These are phyloP conservation scores for Macrophomina phaseolina DNA, from an alignment of 2,329 filamentous ascomycete species.

Conservation along the genomic window DNA sequence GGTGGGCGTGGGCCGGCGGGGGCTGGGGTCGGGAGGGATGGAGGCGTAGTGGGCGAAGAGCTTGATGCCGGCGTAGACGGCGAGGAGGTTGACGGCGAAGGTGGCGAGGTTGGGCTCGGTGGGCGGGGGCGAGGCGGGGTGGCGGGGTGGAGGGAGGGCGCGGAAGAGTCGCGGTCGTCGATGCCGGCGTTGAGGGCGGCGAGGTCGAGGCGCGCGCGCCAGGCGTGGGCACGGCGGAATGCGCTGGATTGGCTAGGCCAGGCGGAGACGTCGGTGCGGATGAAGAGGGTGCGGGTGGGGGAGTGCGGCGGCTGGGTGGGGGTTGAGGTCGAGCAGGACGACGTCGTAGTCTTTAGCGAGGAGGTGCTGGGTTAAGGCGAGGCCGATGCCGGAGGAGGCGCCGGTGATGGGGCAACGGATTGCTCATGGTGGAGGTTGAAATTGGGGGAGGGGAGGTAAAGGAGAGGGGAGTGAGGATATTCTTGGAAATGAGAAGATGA, in stretches of 20 bases:
- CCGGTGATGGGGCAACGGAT: conserved; percentile 52
- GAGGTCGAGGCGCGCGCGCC: conserved; percentile 50
- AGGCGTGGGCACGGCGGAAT: conserved; percentile 49
- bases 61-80: conserved; percentile 44
- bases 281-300: conserved; percentile 42
- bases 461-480: neutral
- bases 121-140: conserved; percentile 33
- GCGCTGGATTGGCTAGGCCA: conserved; percentile 47
- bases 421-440: conserved; percentile 37
- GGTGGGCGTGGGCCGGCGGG: conserved; percentile 33
- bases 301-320: conserved; percentile 36
- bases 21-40: conserved; percentile 10
- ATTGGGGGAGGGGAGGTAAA: neutral
- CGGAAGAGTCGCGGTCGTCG: conserved; percentile 43
- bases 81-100: conserved; percentile 41
- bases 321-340: conserved; percentile 53
- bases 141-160: conserved; percentile 29
- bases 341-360: conserved; percentile 47
- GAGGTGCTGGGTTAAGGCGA: conserved; percentile 51
- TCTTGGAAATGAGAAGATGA: neutral
- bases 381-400: conserved; percentile 52
- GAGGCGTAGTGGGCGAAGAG: conserved; percentile 46
- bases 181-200: conserved; percentile 51
- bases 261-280: conserved; percentile 48
- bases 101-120: conserved; percentile 42